Percentiles rank a stretch among this genome's conserved stretches.
Conservation (phyloP, 495 filamentous ascomycete species). For the Neurospora sp. region DNA sequence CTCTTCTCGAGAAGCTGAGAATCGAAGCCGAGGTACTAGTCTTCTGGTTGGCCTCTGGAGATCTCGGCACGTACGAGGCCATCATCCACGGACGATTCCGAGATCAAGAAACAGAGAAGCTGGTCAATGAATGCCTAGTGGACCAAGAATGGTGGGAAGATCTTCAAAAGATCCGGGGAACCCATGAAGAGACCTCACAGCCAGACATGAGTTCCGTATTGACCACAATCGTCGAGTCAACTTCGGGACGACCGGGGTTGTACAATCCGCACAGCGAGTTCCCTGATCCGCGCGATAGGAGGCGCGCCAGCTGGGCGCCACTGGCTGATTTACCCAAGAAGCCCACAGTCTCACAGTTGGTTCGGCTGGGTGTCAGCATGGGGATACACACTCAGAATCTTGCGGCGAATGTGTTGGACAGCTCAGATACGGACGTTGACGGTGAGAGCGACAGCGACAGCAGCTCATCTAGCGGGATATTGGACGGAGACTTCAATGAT, state of each 20-base stretch:
- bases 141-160: constrained; percentile 80
- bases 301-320: constrained; percentile 27
- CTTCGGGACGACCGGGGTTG: constrained; percentile 21
- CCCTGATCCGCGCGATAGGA: constrained; percentile 14
- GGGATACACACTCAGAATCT: constrained; percentile 72
- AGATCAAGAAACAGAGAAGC: constrained; percentile 33
- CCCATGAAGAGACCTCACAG: constrained; percentile 39
- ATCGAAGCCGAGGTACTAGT: constrained; percentile 73
- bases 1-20: constrained; percentile 67
- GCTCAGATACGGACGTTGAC: constrained; percentile 25
- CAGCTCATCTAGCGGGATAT: constrained; percentile 18
- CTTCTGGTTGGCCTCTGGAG: constrained; percentile 70
- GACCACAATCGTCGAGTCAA: constrained; percentile 21
- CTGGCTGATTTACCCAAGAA: constrained; percentile 36
- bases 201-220: constrained; percentile 22
- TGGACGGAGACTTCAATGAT: constrained; percentile 25
- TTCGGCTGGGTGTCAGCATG: constrained; percentile 50
- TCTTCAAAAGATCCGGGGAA: constrained; percentile 48
- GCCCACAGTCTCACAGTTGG: constrained; percentile 55
- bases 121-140: constrained; percentile 50
- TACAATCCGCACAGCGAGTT: constrained; percentile 17
- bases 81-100: constrained; percentile 57
- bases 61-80: constrained; percentile 61
- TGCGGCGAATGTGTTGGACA: constrained; percentile 51
- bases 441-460: constrained; percentile 38